Conservation (phyloP, 176 grass and related monocot species). For the Aegilops longissima region DNA sequence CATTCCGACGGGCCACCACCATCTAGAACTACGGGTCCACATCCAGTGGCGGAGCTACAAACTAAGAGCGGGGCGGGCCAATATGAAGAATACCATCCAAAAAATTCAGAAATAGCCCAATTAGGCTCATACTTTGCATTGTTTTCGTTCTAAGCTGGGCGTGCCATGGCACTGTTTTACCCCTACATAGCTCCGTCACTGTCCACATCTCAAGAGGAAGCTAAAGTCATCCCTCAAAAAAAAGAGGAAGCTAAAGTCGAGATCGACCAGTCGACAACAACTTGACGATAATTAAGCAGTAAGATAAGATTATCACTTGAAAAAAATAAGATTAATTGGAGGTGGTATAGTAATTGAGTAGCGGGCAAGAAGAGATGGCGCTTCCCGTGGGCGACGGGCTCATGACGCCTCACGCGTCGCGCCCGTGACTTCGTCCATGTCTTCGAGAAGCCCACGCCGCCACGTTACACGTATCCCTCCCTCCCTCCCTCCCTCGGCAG, state of each 20-base stretch:
- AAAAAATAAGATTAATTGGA: neutral
- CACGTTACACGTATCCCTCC: neutral
- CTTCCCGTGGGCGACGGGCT: slow-evolving; percentile 9
- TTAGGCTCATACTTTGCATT: too few species aligned
- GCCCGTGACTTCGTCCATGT: neutral
- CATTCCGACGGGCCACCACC: neutral
- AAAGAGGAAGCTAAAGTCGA: neutral
- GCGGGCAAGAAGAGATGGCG: too few species aligned
- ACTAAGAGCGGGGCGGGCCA: too few species aligned
- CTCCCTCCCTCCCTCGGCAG: neutral
- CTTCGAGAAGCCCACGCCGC: slow-evolving; percentile 21
- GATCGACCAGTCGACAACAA: neutral
- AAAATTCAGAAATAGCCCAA: too few species aligned
- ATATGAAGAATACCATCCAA: too few species aligned
- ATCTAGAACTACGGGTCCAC: neutral
- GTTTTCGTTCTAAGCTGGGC: too few species aligned
- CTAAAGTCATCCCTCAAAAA: neutral
- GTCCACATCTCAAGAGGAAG: neutral
- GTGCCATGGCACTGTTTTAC: too few species aligned
- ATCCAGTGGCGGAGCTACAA: neutral
- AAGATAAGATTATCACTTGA: too few species aligned
- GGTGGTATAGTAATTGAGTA: neutral
- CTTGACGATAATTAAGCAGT: neutral
- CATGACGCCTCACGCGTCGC: neutral
- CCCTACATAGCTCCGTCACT: too few species aligned